Evolutionary conservation across 2,329 filamentous ascomycete species (phyloP).

Genomic region (Cylindrodendrum hubeiense): DNA sequence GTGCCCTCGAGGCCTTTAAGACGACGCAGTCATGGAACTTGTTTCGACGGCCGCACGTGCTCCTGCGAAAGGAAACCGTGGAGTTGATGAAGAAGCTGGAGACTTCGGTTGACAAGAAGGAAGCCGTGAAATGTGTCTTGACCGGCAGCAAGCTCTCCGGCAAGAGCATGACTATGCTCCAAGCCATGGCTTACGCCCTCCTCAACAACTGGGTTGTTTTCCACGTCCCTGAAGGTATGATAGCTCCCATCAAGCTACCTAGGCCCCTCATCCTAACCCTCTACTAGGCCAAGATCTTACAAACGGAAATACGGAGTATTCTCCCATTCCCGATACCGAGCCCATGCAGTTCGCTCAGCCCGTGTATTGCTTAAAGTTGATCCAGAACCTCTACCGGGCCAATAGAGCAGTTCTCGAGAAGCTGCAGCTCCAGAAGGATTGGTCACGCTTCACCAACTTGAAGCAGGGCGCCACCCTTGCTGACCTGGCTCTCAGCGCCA

Average conservation of each 20-base stretch:
- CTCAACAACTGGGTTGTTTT: constrained; percentile 90
- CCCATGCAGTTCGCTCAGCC: constrained; percentile 81
- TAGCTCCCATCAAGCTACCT: neutral
- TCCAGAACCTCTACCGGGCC: constrained; percentile 78
- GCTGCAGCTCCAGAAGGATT: constrained; percentile 59
- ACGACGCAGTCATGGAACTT: constrained; percentile 87
- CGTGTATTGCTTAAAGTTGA: constrained; percentile 79
- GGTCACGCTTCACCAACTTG: constrained; percentile 57
- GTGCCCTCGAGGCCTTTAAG: constrained; percentile 92
- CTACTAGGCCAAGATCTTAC: constrained; percentile 79
- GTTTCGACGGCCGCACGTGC: constrained; percentile 83
- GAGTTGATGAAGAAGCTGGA: constrained; percentile 76
- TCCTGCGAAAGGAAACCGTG: constrained; percentile 84
- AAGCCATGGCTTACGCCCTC: constrained; percentile 85
- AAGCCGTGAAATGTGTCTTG: constrained; percentile 74
- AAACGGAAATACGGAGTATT: constrained; percentile 85
- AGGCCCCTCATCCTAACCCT: constrained; percentile 17
- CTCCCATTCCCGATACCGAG: constrained; percentile 70
- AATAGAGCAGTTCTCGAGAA: constrained; percentile 75
- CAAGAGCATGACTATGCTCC: constrained; percentile 88
- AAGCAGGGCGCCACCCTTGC: constrained; percentile 73
- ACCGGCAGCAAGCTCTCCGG: constrained; percentile 81
- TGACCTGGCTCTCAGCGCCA: constrained; percentile 76
- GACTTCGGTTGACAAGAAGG: constrained; percentile 62
- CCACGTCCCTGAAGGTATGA: constrained; percentile 86